These are phyloP conservation scores for Sphaerostilbella broomeana DNA, from an alignment of 2,329 filamentous ascomycete species.

Conservation along the genomic window DNA sequence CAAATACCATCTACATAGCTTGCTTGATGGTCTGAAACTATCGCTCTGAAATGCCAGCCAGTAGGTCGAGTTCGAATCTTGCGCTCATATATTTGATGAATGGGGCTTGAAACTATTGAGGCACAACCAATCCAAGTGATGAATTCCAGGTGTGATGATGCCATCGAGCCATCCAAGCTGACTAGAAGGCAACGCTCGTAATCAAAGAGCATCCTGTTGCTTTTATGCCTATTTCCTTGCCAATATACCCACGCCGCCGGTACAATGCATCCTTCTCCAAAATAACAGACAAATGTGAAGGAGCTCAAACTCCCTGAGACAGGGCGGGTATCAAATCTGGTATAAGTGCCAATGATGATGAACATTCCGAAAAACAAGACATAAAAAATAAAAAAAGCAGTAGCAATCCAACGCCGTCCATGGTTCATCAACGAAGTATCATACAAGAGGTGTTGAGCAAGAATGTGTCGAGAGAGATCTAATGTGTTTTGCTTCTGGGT, in stretches of 20 bases:
- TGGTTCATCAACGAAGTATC: conserved; percentile 8
- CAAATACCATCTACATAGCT: too few species aligned
- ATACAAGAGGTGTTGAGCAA: conserved; percentile 9
- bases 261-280: conserved; percentile 4
- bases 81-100: too few species aligned
- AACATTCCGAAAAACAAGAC: conserved; percentile 4
- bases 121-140: too few species aligned
- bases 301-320: conserved; percentile 4
- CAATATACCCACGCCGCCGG: not conserved
- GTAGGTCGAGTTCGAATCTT: too few species aligned
- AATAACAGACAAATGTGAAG: conserved; percentile 11
- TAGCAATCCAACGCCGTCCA: conserved; percentile 10
- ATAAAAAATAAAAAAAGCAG: not conserved
- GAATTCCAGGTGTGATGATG: too few species aligned
- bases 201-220: not conserved
- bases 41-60: too few species aligned
- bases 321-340: conserved; percentile 19
- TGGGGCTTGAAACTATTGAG: too few species aligned
- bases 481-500: not conserved
- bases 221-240: conserved; percentile 4
- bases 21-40: too few species aligned
- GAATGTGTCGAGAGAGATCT: not conserved
- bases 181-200: not conserved
- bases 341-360: conserved; percentile 14
- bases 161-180: not conserved